These are phyloP conservation scores for Suillus sp. DNA, from an alignment of 768 basidiomycete species.

Conservation along the genomic window DNA sequence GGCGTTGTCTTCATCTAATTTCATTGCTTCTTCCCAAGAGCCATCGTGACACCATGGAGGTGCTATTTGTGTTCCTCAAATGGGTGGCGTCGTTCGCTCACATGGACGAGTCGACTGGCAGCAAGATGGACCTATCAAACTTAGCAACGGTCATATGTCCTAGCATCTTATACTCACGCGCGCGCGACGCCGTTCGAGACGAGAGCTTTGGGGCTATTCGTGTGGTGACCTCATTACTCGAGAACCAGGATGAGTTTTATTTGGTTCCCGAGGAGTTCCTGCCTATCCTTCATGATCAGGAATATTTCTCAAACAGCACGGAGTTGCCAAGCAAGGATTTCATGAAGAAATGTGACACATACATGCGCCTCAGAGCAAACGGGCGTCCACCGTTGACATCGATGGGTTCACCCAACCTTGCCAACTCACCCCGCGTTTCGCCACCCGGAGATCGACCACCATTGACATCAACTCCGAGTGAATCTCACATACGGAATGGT, in stretches of 20 bases:
- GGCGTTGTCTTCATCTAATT: slow-evolving; percentile 81
- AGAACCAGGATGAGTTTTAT: slow-evolving; percentile 95
- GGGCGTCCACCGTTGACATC: slow-evolving; percentile 47
- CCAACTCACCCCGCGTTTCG: slow-evolving; percentile 28
- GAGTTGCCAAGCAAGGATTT: slow-evolving; percentile 95
- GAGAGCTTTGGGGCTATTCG: slow-evolving; percentile 90
- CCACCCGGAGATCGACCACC: slow-evolving; percentile 51
- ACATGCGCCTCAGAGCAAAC: slow-evolving; percentile 68
- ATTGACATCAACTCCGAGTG: slow-evolving; percentile 41
- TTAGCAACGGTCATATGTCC: slow-evolving; percentile 97
- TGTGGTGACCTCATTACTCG: slow-evolving; percentile 83
- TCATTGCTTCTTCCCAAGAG: slow-evolving; percentile 87
- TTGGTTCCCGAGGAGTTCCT: slow-evolving; percentile 91
- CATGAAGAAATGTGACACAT: slow-evolving; percentile 93
- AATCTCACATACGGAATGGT: slow-evolving; percentile 39
- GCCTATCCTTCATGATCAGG: slow-evolving; percentile 85
- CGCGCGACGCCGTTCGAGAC: slow-evolving; percentile 83
- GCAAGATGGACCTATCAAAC: slow-evolving; percentile 97
- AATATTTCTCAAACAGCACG: slow-evolving; percentile 84
- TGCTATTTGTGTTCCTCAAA: slow-evolving; percentile 96
- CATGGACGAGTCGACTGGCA: slow-evolving; percentile 94
- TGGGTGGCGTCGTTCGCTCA: slow-evolving; percentile 99
- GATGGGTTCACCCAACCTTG: slow-evolving; percentile 30
- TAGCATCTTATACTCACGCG: slow-evolving; percentile 92
- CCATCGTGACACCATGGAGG: slow-evolving; percentile 97